These are phyloP conservation scores for Kwoniella mangroviensis DNA, from an alignment of 768 basidiomycete species.

Conservation along the genomic window DNA sequence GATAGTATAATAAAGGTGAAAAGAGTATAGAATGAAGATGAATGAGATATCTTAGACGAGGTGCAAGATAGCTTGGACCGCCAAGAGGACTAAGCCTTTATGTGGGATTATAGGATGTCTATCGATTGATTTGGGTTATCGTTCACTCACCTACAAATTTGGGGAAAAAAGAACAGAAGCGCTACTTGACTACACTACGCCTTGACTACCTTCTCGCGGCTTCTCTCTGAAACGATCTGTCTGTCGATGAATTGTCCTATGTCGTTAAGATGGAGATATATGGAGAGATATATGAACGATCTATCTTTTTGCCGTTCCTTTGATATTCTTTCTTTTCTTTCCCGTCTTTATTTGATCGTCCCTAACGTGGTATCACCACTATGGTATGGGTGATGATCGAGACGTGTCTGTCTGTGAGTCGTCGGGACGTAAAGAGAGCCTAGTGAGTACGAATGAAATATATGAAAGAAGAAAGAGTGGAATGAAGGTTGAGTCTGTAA, in stretches of 20 bases:
- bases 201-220: background rate
- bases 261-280: background rate
- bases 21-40: background rate
- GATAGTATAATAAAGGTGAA: background rate
- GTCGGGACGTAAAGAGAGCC: conserved; percentile 23
- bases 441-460: background rate
- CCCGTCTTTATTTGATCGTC: conserved; percentile 3
- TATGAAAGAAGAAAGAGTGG: background rate
- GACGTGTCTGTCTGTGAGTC: conserved; percentile 4
- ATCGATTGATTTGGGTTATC: background rate
- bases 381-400: background rate
- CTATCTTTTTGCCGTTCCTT: conserved; percentile 12
- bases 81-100: conserved; percentile 8
- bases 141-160: conserved; percentile 17
- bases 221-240: background rate
- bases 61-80: background rate
- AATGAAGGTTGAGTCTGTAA: background rate
- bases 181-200: conserved; percentile 4
- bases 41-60: background rate
- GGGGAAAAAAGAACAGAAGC: background rate
- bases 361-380: background rate
- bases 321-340: background rate
- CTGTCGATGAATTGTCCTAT: background rate
- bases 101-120: background rate
- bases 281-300: background rate